Conservation (phyloP, 768 basidiomycete species). For the Termitomyces sp. region DNA sequence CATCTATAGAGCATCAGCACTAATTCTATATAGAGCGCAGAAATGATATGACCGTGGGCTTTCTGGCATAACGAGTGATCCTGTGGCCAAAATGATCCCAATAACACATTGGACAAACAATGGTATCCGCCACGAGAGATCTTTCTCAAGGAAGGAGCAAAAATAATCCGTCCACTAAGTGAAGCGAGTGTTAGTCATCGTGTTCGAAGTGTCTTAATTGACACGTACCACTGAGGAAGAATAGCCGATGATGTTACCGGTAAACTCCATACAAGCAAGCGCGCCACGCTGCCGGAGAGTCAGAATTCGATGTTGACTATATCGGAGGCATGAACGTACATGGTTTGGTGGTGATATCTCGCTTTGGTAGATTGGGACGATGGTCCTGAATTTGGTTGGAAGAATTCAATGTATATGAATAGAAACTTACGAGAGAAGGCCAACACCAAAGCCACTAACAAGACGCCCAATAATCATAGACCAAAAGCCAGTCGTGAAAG, state of each 20-base stretch:
- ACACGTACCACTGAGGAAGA: slow-evolving; percentile 78
- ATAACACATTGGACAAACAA: slow-evolving; percentile 87
- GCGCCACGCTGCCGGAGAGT: slow-evolving; percentile 64
- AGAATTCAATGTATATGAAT: background rate
- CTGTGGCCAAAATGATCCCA: slow-evolving; percentile 73
- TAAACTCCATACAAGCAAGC: slow-evolving; percentile 94
- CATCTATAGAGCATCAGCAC: slow-evolving; percentile 46
- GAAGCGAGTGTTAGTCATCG: background rate
- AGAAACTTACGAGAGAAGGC: slow-evolving; percentile 58
- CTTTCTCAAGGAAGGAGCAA: slow-evolving; percentile 81
- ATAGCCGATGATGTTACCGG: slow-evolving; percentile 89
- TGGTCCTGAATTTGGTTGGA: slow-evolving; percentile 55
- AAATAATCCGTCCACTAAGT: slow-evolving; percentile 93
- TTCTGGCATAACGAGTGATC: slow-evolving; percentile 85
- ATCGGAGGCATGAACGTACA: slow-evolving; percentile 37
- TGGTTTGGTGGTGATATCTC: slow-evolving; percentile 94
- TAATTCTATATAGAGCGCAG: background rate
- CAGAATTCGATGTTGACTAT: background rate
- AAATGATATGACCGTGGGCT: slow-evolving; percentile 63
- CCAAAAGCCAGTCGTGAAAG: slow-evolving; percentile 46
- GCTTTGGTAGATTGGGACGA: slow-evolving; percentile 92
- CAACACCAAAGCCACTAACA: slow-evolving; percentile 74
- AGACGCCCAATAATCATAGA: slow-evolving; percentile 57
- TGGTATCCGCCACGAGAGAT: slow-evolving; percentile 90
- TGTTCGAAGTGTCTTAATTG: background rate